These are phyloP conservation scores for Lactifluus volemus DNA, from an alignment of 768 basidiomycete species.

Conservation along the genomic window DNA sequence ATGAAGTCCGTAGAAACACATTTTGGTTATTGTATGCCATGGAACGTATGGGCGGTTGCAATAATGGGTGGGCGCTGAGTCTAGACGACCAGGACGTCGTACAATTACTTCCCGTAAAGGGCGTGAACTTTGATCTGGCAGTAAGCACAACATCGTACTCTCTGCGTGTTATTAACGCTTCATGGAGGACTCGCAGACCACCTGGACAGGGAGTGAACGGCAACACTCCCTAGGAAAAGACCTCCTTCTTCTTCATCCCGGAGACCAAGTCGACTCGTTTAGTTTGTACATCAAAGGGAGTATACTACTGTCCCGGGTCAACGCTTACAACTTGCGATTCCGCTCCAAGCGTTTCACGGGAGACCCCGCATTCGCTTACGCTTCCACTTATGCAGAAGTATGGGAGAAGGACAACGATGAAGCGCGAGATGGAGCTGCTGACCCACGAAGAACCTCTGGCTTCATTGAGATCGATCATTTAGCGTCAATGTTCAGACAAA, in stretches of 20 bases:
- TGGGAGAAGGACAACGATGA: conserved; percentile 11
- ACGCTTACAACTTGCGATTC: conserved; percentile 61
- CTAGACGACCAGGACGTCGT: conserved; percentile 70
- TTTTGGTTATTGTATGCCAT: conserved; percentile 67
- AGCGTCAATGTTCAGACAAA: conserved; percentile 22
- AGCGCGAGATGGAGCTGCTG: conserved; percentile 8
- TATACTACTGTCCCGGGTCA: conserved; percentile 52
- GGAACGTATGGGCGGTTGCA: conserved; percentile 58
- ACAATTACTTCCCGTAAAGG: conserved; percentile 57
- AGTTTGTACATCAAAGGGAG: conserved; percentile 61
- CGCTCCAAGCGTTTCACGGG: conserved; percentile 51
- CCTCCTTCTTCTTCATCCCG: conserved; percentile 52
- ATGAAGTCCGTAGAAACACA: conserved; percentile 61
- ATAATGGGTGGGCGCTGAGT: conserved; percentile 62
- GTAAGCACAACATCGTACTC: conserved; percentile 31
- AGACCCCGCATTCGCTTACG: conserved; percentile 38
- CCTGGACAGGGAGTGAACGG: conserved; percentile 41
- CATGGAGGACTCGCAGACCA: conserved; percentile 32
- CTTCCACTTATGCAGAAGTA: conserved; percentile 15
- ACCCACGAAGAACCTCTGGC: conserved; percentile 25
- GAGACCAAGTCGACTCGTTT: conserved; percentile 60
- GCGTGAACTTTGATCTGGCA: conserved; percentile 51
- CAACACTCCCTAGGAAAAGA: conserved; percentile 62
- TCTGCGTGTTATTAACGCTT: background rate
- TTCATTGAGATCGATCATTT: conserved; percentile 26